These are phyloP conservation scores for Lagenidium sp. DNA, from an alignment of 352 stramenopile genomes.

Conservation along the genomic window DNA sequence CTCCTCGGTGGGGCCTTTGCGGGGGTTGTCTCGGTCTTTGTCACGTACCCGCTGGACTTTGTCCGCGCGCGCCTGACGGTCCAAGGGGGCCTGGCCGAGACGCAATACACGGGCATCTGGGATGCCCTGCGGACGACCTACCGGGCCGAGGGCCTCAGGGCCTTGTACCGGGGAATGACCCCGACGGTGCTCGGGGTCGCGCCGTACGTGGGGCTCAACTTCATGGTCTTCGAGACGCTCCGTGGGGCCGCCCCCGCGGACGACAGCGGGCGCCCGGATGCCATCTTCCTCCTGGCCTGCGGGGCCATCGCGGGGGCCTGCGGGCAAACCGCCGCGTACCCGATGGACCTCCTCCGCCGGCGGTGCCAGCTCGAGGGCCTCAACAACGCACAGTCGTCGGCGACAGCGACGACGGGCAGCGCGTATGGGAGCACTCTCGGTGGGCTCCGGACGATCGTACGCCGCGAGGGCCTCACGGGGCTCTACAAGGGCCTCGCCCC, in stretches of 20 bases:
- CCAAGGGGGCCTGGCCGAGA: slow-evolving; percentile 45
- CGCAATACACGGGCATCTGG: slow-evolving; percentile 54
- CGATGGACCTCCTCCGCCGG: slow-evolving; percentile 66
- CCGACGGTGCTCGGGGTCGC: slow-evolving; percentile 61
- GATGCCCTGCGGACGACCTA: slow-evolving; percentile 42
- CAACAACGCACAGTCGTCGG: too few species aligned
- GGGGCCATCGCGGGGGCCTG: slow-evolving; percentile 58
- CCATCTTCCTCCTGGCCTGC: slow-evolving; percentile 44
- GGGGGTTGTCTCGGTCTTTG: slow-evolving; percentile 53
- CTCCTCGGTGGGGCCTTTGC: slow-evolving; percentile 43
- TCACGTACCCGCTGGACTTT: slow-evolving; percentile 71
- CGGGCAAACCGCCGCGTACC: slow-evolving; percentile 62
- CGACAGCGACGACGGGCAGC: slow-evolving; percentile 1
- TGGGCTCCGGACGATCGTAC: slow-evolving; percentile 34
- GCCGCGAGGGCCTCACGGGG: slow-evolving; percentile 36
- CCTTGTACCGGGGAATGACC: slow-evolving; percentile 50
- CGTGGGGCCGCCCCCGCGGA: slow-evolving; percentile 32
- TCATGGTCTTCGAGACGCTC: slow-evolving; percentile 67
- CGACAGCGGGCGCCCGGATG: slow-evolving; percentile 31
- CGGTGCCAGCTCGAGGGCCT: slow-evolving; percentile 60
- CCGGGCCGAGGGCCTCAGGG: slow-evolving; percentile 39
- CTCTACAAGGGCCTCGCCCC: slow-evolving; percentile 61
- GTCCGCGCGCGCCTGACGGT: slow-evolving; percentile 64
- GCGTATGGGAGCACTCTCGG: slow-evolving; percentile 46
- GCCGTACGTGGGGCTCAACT: slow-evolving; percentile 71